These are phyloP conservation scores for Warburgia ugandensis DNA, from an alignment of 164 flowering plant species.

Conservation along the genomic window DNA sequence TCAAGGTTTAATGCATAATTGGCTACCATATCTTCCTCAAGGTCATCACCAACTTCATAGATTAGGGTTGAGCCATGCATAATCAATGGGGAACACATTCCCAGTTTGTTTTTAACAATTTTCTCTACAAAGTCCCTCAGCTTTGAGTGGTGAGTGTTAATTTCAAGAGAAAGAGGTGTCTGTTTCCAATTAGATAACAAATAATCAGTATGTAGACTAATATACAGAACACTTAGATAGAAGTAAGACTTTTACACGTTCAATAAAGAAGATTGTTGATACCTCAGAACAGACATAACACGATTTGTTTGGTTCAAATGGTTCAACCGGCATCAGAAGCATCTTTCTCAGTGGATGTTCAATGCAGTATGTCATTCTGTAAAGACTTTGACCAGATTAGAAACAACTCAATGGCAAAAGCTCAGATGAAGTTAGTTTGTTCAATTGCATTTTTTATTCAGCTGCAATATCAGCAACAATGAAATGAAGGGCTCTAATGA, in stretches of 20 bases:
- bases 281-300: constrained; percentile 98
- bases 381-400: constrained; percentile 8
- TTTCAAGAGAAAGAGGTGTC: constrained; percentile 79
- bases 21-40: constrained; percentile 65
- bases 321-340: constrained; percentile 96
- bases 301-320: constrained; percentile 84
- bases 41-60: constrained; percentile 95
- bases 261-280: constrained; percentile 1
- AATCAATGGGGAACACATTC: constrained; percentile 77
- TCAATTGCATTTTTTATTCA: background rate
- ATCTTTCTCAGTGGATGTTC: constrained; percentile 69
- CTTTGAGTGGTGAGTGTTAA: constrained; percentile 64
- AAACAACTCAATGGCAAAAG: background rate
- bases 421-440: background rate
- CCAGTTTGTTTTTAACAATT: constrained; percentile 84
- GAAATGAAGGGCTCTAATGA: background rate
- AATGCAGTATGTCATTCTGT: constrained; percentile 84
- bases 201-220: constrained; percentile 7
- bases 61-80: constrained; percentile 82
- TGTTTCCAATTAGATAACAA: constrained; percentile 25
- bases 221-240: background rate
- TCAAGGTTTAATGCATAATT: constrained; percentile 75
- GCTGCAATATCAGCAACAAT: background rate
- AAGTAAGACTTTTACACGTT: background rate
- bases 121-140: constrained; percentile 83